Evolutionary conservation across 768 basidiomycete species (phyloP).

Genomic region (Naganishia kalamii): DNA sequence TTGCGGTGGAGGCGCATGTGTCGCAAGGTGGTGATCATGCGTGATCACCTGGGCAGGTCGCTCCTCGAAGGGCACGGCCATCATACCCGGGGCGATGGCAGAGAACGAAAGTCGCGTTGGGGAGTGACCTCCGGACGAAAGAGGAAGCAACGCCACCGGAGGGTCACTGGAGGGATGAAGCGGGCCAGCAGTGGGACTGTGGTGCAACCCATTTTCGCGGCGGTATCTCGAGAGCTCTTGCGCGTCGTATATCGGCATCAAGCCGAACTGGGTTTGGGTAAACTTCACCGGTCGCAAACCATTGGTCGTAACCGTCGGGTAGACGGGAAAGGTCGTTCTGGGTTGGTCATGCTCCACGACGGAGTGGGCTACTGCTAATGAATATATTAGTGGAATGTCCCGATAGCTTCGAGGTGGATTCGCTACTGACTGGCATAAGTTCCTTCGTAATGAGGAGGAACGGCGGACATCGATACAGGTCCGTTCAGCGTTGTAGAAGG

Average conservation of each 20-base stretch:
- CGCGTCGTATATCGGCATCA: slow-evolving; percentile 12
- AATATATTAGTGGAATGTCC: background rate
- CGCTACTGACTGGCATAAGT: too few relatives aligned
- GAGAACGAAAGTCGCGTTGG: background rate
- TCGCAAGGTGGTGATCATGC: background rate
- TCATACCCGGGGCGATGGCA: background rate
- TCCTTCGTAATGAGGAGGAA: too few relatives aligned
- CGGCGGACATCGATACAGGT: too few relatives aligned
- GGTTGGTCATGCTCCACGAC: background rate
- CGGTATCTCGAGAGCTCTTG: slow-evolving; percentile 10
- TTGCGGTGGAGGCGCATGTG: too few relatives aligned
- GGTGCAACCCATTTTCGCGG: background rate
- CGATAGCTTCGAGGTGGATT: too few relatives aligned
- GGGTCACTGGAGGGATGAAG: background rate
- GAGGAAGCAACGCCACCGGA: background rate
- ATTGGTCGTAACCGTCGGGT: background rate
- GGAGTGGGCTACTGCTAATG: background rate
- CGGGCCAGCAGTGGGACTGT: background rate
- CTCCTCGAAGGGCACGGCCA: too few relatives aligned
- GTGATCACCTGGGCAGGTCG: too few relatives aligned
- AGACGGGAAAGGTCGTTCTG: background rate
- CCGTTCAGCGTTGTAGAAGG: too few relatives aligned
- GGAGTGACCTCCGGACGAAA: slow-evolving; percentile 11
- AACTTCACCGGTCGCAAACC: slow-evolving; percentile 3
- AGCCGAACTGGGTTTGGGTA: slow-evolving; percentile 1